A percentile compares a stretch with the other conserved stretches of the same genome.
phyloP scores from a whole-genome alignment of 768 basidiomycete species.

The Daedalea quercina region DNA sequence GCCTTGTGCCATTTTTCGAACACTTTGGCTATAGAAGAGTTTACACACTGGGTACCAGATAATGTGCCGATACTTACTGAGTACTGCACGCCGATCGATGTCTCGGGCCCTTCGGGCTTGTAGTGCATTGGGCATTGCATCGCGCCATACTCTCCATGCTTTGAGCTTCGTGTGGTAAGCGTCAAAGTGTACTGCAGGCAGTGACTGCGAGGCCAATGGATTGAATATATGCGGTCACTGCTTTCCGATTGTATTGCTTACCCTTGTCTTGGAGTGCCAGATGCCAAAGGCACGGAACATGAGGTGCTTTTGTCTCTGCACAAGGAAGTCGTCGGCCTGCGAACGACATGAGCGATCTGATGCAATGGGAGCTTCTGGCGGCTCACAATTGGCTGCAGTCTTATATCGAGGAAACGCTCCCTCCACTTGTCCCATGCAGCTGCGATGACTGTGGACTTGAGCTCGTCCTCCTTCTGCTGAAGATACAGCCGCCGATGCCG shows the following conservation, averaged over 20 bases:
- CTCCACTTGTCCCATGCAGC: slow-evolving; percentile 77
- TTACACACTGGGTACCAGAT: slow-evolving; percentile 7
- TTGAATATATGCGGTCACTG: slow-evolving; percentile 6
- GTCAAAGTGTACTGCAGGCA: slow-evolving; percentile 76
- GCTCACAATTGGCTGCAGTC: slow-evolving; percentile 59
- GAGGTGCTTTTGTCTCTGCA: slow-evolving; percentile 52
- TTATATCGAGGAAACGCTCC: slow-evolving; percentile 60
- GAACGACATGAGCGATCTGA: neutral
- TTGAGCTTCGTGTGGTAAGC: slow-evolving; percentile 52
- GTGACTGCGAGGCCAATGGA: slow-evolving; percentile 44
- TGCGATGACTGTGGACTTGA: slow-evolving; percentile 43
- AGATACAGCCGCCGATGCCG: slow-evolving; percentile 56
- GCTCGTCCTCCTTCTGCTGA: slow-evolving; percentile 55
- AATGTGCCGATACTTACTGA: slow-evolving; percentile 40
- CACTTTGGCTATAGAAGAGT: slow-evolving; percentile 34
- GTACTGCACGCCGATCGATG: slow-evolving; percentile 41
- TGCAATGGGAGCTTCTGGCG: neutral
- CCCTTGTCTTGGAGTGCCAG: slow-evolving; percentile 74
- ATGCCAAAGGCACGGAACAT: slow-evolving; percentile 62
- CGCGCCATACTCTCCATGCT: slow-evolving; percentile 61
- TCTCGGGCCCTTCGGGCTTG: slow-evolving; percentile 63
- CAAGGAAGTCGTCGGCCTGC: slow-evolving; percentile 54
- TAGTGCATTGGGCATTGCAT: slow-evolving; percentile 63
- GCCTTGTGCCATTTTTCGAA: slow-evolving; percentile 65
- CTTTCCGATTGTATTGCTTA: slow-evolving; percentile 22